These are phyloP conservation scores for Abrus precatorius DNA, from an alignment of 306 rosid species.

Conservation along the genomic window DNA sequence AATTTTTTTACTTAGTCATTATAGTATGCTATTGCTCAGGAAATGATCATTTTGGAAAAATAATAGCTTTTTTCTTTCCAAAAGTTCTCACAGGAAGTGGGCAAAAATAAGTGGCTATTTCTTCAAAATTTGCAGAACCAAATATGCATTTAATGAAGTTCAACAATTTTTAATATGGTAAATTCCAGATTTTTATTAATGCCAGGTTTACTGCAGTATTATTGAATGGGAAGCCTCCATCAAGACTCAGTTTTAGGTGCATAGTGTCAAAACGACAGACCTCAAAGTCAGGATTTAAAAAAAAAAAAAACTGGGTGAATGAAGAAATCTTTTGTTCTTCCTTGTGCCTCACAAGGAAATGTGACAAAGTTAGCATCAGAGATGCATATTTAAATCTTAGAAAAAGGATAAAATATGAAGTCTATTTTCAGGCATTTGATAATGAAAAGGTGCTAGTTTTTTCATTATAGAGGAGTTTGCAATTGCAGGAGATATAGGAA, in stretches of 20 bases:
- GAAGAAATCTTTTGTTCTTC: slow-evolving; percentile 21
- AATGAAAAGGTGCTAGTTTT: not conserved
- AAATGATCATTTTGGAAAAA: not conserved
- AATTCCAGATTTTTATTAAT: not conserved
- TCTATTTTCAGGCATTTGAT: slow-evolving; percentile 35
- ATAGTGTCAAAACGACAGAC: not conserved
- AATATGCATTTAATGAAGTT: not conserved
- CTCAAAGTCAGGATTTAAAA: not conserved
- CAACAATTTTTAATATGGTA: not conserved
- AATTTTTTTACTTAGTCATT: not conserved
- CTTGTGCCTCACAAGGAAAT: not conserved
- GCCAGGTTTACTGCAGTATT: not conserved
- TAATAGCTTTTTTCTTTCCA: not conserved
- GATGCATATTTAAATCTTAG: slow-evolving; percentile 8
- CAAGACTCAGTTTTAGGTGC: not conserved
- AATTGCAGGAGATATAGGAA: slow-evolving; percentile 26
- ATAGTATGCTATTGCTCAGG: not conserved
- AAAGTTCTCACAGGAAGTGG: not conserved
- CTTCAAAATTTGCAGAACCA: no score
- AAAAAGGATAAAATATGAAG: not conserved
- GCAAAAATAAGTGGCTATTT: not conserved
- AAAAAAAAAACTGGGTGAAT: not conserved
- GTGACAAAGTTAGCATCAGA: not conserved
- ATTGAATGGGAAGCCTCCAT: not conserved
- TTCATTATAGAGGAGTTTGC: not conserved